Evolutionary conservation across 2,329 filamentous ascomycete genomes (phyloP).

Genomic region (Onygenales sp.): DNA sequence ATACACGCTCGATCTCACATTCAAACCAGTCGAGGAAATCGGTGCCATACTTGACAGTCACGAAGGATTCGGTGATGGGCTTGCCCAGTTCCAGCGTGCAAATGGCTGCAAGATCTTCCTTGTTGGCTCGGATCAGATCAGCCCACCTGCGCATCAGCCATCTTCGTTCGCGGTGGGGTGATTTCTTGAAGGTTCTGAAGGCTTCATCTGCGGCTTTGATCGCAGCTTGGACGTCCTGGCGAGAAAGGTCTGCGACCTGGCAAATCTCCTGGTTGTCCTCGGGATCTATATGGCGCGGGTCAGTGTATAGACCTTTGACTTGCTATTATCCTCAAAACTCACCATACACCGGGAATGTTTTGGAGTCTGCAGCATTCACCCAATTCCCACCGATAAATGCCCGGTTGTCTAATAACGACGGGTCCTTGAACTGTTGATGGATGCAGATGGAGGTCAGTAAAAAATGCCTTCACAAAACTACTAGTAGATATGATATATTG

Average conservation of each 20-base stretch:
- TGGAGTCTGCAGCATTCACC: constrained; percentile 2
- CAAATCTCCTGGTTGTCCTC: constrained; percentile 7
- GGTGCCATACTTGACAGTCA: constrained; percentile 8
- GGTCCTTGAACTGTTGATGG: constrained; percentile 6
- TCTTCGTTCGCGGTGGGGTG: constrained; percentile 16
- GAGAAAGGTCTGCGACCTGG: constrained; percentile 4
- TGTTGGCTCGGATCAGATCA: constrained; percentile 12
- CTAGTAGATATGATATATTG: background rate
- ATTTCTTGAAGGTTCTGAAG: constrained; percentile 44
- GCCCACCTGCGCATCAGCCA: constrained; percentile 12
- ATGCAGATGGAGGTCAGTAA: background rate
- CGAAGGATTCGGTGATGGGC: constrained; percentile 10
- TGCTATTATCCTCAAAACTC: background rate
- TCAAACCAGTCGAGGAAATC: constrained; percentile 8
- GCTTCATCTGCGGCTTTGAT: constrained; percentile 33
- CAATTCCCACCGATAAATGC: constrained; percentile 8
- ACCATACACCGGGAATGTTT: constrained; percentile 7
- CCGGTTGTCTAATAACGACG: constrained; percentile 7
- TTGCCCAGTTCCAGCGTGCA: constrained; percentile 11
- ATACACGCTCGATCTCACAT: constrained; percentile 3
- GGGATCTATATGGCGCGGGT: constrained; percentile 2
- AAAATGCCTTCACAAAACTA: background rate
- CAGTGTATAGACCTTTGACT: background rate
- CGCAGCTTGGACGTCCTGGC: constrained; percentile 3
- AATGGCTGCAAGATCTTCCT: constrained; percentile 35